phyloP scores from a whole-genome alignment of 1,284 basidiomycete species.

The Ustilago crameri region DNA sequence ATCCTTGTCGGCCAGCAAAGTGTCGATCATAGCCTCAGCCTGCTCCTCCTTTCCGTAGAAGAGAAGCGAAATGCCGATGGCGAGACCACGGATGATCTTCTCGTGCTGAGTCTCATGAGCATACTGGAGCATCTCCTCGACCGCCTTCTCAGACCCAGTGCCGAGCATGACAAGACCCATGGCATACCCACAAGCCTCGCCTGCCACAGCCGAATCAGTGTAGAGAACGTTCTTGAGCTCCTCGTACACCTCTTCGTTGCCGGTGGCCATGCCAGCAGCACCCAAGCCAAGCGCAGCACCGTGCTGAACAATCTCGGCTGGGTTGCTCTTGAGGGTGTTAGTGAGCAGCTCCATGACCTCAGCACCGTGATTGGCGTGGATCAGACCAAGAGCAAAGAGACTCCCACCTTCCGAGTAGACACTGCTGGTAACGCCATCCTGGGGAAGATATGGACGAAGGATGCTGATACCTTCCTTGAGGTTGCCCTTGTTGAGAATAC shows the following conservation, averaged over 20 bases:
- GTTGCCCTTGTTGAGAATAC: constrained; percentile 68
- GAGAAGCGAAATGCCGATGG: constrained; percentile 66
- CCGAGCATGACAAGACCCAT: constrained; percentile 68
- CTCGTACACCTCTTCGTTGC: constrained; percentile 67
- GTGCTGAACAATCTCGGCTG: constrained; percentile 67
- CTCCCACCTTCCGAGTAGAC: constrained; percentile 67
- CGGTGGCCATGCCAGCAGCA: constrained; percentile 68
- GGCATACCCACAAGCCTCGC: constrained; percentile 67
- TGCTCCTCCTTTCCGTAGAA: constrained; percentile 66
- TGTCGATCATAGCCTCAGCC: constrained; percentile 65
- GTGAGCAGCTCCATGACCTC: constrained; percentile 66
- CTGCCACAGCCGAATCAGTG: constrained; percentile 66
- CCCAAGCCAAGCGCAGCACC: constrained; percentile 67
- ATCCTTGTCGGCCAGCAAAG: constrained; percentile 65
- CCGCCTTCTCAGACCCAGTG: constrained; percentile 62
- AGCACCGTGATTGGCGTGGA: constrained; percentile 67
- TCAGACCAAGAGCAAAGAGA: constrained; percentile 66
- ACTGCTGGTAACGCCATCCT: constrained; percentile 61
- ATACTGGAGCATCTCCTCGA: constrained; percentile 68
- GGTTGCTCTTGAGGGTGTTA: constrained; percentile 65
- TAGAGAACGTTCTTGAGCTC: constrained; percentile 66
- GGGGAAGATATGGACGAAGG: constrained; percentile 65
- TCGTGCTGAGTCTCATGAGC: constrained; percentile 68
- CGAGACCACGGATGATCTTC: constrained; percentile 68
- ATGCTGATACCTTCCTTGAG: constrained; percentile 65